These are phyloP conservation scores for Pythium monospermum DNA, from an alignment of 352 stramenopile genomes.

Conservation along the genomic window DNA sequence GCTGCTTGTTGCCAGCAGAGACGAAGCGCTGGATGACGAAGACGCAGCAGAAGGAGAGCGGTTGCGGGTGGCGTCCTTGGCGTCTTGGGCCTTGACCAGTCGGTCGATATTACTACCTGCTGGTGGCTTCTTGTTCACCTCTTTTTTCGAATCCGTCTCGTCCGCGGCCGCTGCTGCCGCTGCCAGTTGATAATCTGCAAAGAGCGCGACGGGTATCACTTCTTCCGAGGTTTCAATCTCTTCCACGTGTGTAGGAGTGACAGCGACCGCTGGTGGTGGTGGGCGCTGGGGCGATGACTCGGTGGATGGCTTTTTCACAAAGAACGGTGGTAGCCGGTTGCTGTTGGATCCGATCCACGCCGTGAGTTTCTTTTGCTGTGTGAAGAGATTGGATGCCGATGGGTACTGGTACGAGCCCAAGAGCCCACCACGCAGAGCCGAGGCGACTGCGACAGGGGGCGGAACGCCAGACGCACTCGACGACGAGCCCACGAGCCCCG, in stretches of 20 bases:
- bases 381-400: slow-evolving; percentile 28
- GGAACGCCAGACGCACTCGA: neutral
- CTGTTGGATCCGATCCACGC: slow-evolving; percentile 44
- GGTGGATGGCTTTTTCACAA: slow-evolving; percentile 10
- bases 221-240: slow-evolving; percentile 8
- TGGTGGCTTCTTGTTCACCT: neutral
- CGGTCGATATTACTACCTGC: slow-evolving; percentile 6
- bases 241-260: too few species aligned
- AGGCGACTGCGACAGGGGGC: neutral
- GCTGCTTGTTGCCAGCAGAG: slow-evolving; percentile 5
- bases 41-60: neutral
- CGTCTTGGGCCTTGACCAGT: slow-evolving; percentile 13
- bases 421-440: slow-evolving; percentile 10
- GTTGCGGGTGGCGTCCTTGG: neutral
- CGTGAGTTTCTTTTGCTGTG: slow-evolving; percentile 37
- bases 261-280: too few species aligned
- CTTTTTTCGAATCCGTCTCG: neutral
- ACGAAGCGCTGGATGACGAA: slow-evolving; percentile 6
- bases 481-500: neutral
- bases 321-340: slow-evolving; percentile 21
- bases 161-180: neutral
- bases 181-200: slow-evolving; percentile 13
- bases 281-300: too few species aligned
- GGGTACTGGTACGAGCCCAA: slow-evolving; percentile 23
- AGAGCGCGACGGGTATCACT: slow-evolving; percentile 11